Base-by-base conservation (phyloP, 192 early-diverging fungal species). In the Entomortierella parvispora region DNA sequence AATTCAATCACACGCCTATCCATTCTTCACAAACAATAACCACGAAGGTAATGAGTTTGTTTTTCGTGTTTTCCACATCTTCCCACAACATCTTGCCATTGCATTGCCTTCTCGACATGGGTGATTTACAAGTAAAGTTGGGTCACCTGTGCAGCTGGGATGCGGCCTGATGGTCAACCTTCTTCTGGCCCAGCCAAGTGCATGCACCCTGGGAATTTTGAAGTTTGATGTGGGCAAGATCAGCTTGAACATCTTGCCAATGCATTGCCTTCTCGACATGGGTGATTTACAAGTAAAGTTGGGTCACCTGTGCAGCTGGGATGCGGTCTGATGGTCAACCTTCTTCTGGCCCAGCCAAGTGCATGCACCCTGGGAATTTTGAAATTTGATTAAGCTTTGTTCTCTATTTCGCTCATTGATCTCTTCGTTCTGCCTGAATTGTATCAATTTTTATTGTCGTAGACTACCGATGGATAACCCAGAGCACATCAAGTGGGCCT, bases 321-420 rank as follows among this genome's bases (percentile, higher is more conserved):
- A 49, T 49, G 47, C 22, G 47, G 47, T 23, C 47, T 49, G 47
- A 18, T 12, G 47, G 15, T 49, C 47, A 49, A 49, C 18, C 47
- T 23, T 49, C 47, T 6, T 49, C 47, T 49, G 47, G 47, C 47
- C 47, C 47, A n/a, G n/a, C n/a, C n/a, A n/a, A n/a, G n/a, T n/a
- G n/a, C n/a, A n/a, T n/a, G n/a, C n/a, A n/a, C n/a, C n/a, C n/a
- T n/a, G n/a, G n/a, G n/a, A n/a, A n/a, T n/a, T n/a, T n/a, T n/a
- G n/a, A n/a, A n/a, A n/a, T n/a, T n/a, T n/a, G n/a, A n/a, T n/a
- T n/a, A n/a, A n/a, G n/a, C n/a, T n/a, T n/a, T n/a, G n/a, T n/a
- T n/a, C n/a, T n/a, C n/a, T n/a, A n/a, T n/a, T n/a, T n/a, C n/a
- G n/a, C n/a, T n/a, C n/a, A n/a, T n/a, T n/a, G n/a, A n/a, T n/a